Evolutionary conservation across 371 early-diverging fungal species (phyloP), one percentile per base, ranked within the genome.

Genomic region (Nematocida minor): DNA sequence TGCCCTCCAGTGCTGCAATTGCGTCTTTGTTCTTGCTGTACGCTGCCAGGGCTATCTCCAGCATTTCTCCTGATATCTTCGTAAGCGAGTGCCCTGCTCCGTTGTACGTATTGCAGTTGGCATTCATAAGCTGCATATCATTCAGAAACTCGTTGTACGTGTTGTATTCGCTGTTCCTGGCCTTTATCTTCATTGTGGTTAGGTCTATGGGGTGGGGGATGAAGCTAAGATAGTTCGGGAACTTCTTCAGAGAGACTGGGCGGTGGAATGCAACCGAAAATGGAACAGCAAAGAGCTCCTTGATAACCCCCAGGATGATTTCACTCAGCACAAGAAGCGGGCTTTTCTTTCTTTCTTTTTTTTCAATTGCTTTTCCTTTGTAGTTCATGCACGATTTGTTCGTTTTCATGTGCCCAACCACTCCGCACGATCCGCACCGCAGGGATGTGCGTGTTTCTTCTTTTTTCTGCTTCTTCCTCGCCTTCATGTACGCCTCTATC

Each of bases 351-450:
- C 55, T 77, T 4, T 80, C 83, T 67, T 74, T 81, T 70, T 80
- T 82, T 46, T 78, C 60, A 25, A 67, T 63, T n/a, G 31, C 42
- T 40, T 82, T 82, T 49, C 69, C 62, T 60, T 80, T 78, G 53
- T 83, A 86, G 51, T 85, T 84, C 27, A 84, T 83, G 80, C 87
- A 86, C 0, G 68, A 14, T 64, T 84, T 84, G 71, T 85, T 86
- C 11, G 87, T 86, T 48, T 84, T 85, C 83, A 85, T 86, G 53
- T 86, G 87, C 20, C 85, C 85, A 31, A 69, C 48, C 57, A 82
- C 82, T 27, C 87, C 87, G 69, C 87, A 86, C 31, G 64, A 81
- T 31, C 85, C 82, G 79, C 87, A 86, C 62, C 66, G 78, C 29
- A 86, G 60, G 14, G 55, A 67, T 2, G 71, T 68, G 57, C 83